Evolutionary conservation across 495 filamentous ascomycete species (phyloP), one percentile per base, ranked within the genome.

Genomic region (Aspergillus leporis): DNA sequence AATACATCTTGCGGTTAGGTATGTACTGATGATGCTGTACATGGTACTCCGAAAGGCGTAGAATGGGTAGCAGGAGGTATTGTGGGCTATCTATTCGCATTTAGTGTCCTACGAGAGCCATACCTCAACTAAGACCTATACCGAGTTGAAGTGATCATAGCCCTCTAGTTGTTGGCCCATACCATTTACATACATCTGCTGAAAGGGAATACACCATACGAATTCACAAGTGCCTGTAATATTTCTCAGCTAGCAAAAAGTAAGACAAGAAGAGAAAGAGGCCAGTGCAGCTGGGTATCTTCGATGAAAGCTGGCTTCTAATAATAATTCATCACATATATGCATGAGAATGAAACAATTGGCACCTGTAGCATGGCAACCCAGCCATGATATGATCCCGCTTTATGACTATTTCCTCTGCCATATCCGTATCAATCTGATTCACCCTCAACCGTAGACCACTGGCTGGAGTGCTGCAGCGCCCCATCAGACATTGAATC

Each of bases 391-490:
- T 21, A 38, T 14, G 10, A 31, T 21, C 18, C 16, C n/a, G 22
- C 40, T 55, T 56, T 41, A 10, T 25, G 31, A 22, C 13, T 62
- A 49, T 25, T 40, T 38, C 61, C 49, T 23, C 56, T 58, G 19
- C 51, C 48, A 13, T 45, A 51, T n/a, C 38, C 49, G 4, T 55
- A 58, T 22, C 67, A 63, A 10, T 49, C 55, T 30, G 65, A 52
- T 13, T 71, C 66, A 16, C 68, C 56, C 12, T 76, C 72, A 34
- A 76, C 57, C 8, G 66, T 67, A 12, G 73, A 75, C 74, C 76
- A 77, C 52, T 73, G 63, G 48, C 47, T 68, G 7, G 75, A 77
- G 53, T 75, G 66, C 9, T 74, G 65, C 18, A 78, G 59, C 21
- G 66, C 53, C 45, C 73, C 74, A 41, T 76, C 72, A 22, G 66